A percentile compares a stretch with the other conserved stretches of the same genome.
Conservation (phyloP, 1,284 basidiomycete species). For the Moesziomyces antarcticus region DNA sequence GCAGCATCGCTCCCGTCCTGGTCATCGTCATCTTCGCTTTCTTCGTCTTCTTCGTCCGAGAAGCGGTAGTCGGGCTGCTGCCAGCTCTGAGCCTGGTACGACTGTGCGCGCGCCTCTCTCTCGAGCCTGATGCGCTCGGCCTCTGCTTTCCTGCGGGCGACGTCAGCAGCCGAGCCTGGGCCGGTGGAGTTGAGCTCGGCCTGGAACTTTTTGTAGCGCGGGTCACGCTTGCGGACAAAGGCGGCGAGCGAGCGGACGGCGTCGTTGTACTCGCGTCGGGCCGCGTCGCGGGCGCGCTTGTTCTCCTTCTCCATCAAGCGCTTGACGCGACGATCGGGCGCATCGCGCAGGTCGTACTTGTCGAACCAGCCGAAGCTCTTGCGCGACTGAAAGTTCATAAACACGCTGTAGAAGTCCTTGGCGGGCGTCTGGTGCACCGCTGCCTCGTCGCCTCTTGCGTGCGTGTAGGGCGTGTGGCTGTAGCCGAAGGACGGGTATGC, state of each 20-base stretch:
- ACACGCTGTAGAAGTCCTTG: constrained; percentile 81
- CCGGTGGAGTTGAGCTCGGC: constrained; percentile 76
- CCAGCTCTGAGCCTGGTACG: constrained; percentile 71
- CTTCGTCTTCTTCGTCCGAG: constrained; percentile 44
- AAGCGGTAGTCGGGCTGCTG: constrained; percentile 54
- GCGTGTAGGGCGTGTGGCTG: constrained; percentile 78
- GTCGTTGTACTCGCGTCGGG: constrained; percentile 91
- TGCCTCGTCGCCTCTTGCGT: constrained; percentile 49
- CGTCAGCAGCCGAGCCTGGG: constrained; percentile 68
- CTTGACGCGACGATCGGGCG: constrained; percentile 85
- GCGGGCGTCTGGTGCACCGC: constrained; percentile 50
- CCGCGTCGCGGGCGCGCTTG: constrained; percentile 87
- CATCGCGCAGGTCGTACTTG: constrained; percentile 83
- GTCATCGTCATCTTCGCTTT: constrained; percentile 2
- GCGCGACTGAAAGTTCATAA: constrained; percentile 85
- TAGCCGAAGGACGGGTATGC: constrained; percentile 81
- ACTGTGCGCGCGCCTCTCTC: constrained; percentile 74
- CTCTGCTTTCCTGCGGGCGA: constrained; percentile 73
- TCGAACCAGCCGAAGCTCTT: constrained; percentile 94
- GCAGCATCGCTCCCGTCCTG: constrained; percentile 34
- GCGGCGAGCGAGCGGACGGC: constrained; percentile 79
- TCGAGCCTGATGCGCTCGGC: constrained; percentile 51
- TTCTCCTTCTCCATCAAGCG: constrained; percentile 94
- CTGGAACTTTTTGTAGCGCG: constrained; percentile 78
- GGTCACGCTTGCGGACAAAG: constrained; percentile 93